Percentiles rank a stretch among this genome's conserved stretches.
Evolutionary conservation across 768 basidiomycete species (phyloP).

Genomic region (Phaeotremella skinneri): DNA sequence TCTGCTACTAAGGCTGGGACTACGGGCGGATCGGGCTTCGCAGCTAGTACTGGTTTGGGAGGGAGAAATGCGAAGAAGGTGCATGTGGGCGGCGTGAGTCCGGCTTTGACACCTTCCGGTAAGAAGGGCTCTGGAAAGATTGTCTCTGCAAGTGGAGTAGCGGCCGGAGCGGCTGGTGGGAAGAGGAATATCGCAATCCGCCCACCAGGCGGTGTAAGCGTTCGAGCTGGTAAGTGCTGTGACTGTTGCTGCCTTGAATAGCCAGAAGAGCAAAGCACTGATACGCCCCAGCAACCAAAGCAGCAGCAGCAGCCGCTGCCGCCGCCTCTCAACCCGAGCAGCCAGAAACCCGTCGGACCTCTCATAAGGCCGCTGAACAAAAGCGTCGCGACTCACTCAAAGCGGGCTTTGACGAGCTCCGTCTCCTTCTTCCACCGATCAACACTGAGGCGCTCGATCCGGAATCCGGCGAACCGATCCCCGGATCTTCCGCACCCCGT

Average conservation of each 20-base stretch:
- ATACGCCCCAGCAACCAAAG: conserved; percentile 22
- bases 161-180: conserved; percentile 10
- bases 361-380: conserved; percentile 91
- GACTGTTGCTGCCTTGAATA: neutral
- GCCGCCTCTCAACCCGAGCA: conserved; percentile 38
- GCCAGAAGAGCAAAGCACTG: neutral
- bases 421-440: conserved; percentile 77
- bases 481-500: conserved; percentile 83
- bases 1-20: neutral
- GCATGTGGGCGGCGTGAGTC: neutral
- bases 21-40: conserved; percentile 12
- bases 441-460: conserved; percentile 67
- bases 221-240: conserved; percentile 32
- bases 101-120: neutral
- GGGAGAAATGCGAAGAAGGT: neutral
- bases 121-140: conserved; percentile 9
- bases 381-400: conserved; percentile 95
- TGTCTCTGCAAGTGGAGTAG: conserved; percentile 5
- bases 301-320: conserved; percentile 52
- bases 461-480: conserved; percentile 70
- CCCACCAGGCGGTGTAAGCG: conserved; percentile 25
- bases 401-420: conserved; percentile 65
- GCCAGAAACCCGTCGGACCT: conserved; percentile 50
- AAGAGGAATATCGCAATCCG: conserved; percentile 40
- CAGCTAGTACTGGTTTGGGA: conserved; percentile 1